These are phyloP conservation scores for Globomyces sp. DNA, from an alignment of 371 early-diverging fungal genomes.

Conservation along the genomic window DNA sequence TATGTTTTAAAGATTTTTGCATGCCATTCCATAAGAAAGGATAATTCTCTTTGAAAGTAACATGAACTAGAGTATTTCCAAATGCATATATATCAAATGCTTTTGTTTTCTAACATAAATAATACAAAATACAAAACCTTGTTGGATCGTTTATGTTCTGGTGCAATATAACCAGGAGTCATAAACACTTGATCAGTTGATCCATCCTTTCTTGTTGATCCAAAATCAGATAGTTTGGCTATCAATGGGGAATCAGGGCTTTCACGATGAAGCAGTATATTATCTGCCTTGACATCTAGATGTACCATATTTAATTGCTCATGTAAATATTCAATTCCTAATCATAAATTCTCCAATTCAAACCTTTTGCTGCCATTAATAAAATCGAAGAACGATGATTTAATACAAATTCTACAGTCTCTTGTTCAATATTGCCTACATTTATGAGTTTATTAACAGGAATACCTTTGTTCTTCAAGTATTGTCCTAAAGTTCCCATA, in stretches of 20 bases:
- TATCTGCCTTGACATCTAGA: conserved; percentile 8
- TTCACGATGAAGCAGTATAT: neutral
- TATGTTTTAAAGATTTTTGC: neutral
- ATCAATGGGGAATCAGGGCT: neutral
- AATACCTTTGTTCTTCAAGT: neutral
- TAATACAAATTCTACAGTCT: too few species aligned
- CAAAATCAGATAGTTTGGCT: conserved; percentile 9
- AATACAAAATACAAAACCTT: neutral
- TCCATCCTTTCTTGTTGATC: conserved; percentile 1
- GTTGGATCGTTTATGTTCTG: conserved; percentile 4
- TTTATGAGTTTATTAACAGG: too few species aligned
- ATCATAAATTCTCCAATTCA: too few species aligned
- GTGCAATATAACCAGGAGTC: conserved; percentile 1
- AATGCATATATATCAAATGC: conserved; percentile 9
- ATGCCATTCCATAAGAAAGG: conserved; percentile 11
- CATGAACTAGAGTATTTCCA: conserved; percentile 3
- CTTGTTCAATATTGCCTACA: too few species aligned
- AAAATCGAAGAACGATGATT: neutral
- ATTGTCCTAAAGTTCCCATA: conserved; percentile 10
- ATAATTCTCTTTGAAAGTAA: conserved; percentile 1
- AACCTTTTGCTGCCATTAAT: neutral
- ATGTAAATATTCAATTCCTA: conserved; percentile 6
- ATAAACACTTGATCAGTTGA: neutral
- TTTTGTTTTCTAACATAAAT: conserved; percentile 1
- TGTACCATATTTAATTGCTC: neutral